Evolutionary conservation across 192 early-diverging fungal species (phyloP).

Genomic region (Backusella australiensis): DNA sequence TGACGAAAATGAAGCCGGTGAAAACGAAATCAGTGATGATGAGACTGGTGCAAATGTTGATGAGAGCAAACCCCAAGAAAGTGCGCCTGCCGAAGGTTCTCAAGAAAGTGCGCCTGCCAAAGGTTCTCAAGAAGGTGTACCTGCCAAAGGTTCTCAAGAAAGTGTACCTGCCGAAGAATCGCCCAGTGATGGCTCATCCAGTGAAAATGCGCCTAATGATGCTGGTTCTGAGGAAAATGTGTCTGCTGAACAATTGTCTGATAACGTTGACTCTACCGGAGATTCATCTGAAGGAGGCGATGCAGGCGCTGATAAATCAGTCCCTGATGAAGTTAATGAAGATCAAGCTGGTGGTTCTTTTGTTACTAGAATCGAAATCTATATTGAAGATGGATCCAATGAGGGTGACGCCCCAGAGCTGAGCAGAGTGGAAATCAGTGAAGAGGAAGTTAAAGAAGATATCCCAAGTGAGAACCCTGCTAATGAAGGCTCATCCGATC

Average conservation of each 20-base stretch:
- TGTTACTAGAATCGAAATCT: not conserved
- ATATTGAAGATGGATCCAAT: not conserved
- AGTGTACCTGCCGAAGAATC: not conserved
- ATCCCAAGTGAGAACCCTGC: not conserved
- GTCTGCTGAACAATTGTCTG: not conserved
- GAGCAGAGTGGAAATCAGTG: not conserved
- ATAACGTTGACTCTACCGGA: not conserved
- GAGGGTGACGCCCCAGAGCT: not conserved
- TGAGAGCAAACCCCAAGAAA: not conserved
- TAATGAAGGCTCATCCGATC: not conserved
- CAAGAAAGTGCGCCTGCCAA: no score
- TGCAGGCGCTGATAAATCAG: not conserved
- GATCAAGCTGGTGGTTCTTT: not conserved
- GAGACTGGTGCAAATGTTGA: not conserved
- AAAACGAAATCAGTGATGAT: conserved; percentile 14
- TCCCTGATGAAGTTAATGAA: not conserved
- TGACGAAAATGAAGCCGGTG: not conserved
- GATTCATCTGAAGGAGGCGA: not conserved
- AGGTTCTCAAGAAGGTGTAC: not conserved
- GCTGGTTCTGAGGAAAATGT: not conserved
- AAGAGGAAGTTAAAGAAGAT: not conserved
- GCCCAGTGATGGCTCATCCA: not conserved
- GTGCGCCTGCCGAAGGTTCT: no score
- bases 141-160: not conserved
- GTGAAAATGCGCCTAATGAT: not conserved